These are phyloP conservation scores for Bidens hawaiensis DNA, from an alignment of 140 eudicot species.

Conservation along the genomic window DNA sequence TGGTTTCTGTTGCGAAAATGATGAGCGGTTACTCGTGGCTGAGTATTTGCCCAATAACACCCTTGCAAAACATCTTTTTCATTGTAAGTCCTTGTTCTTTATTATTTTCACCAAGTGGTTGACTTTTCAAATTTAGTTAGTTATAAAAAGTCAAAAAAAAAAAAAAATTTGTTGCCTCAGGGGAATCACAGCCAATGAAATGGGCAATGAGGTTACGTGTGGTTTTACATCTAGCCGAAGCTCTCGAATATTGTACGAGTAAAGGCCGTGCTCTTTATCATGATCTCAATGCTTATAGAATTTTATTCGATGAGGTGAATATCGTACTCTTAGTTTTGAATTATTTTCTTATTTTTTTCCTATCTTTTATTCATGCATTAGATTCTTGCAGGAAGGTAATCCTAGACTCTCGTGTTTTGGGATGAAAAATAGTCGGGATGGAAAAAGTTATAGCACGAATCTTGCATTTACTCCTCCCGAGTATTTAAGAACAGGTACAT, in stretches of 20 bases:
- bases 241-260: conserved; percentile 64
- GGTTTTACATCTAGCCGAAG: conserved; percentile 66
- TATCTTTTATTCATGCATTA: background rate
- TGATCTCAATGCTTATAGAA: conserved; percentile 62
- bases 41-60: conserved; percentile 76
- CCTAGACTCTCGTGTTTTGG: conserved; percentile 79
- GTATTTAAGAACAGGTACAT: conserved; percentile 60
- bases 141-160: background rate
- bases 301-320: conserved; percentile 68
- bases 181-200: conserved; percentile 71
- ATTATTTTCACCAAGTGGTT: too few relatives aligned
- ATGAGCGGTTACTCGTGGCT: conserved; percentile 67
- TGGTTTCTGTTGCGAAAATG: conserved; percentile 71
- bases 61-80: conserved; percentile 80
- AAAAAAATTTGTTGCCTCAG: conserved; percentile 23
- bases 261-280: conserved; percentile 66
- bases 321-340: too few relatives aligned
- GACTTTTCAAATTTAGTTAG: too few relatives aligned
- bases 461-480: conserved; percentile 82
- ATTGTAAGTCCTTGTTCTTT: conserved; percentile 44
- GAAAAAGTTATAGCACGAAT: conserved; percentile 74
- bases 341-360: background rate
- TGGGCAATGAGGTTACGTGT: conserved; percentile 79
- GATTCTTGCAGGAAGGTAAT: conserved; percentile 58
- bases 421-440: conserved; percentile 73